These are phyloP conservation scores for Casuarina equisetifolia DNA, from an alignment of 306 rosid species.

Conservation along the genomic window DNA sequence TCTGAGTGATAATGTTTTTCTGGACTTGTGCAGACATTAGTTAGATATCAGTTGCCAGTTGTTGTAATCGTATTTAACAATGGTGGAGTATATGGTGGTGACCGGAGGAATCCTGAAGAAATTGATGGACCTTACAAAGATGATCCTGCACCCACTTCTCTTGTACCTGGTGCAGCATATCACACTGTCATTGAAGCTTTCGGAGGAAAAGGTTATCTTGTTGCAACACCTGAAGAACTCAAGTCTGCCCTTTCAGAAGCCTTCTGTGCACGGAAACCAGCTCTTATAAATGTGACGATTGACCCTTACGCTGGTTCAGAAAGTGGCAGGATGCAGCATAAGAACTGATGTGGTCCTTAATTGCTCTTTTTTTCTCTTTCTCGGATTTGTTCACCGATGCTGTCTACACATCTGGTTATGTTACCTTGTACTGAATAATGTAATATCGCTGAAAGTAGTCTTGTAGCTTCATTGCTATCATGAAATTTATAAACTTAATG, in stretches of 20 bases:
- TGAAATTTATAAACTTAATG: background rate
- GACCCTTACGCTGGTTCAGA: constrained; percentile 98
- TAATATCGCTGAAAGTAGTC: background rate
- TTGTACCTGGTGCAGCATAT: constrained; percentile 75
- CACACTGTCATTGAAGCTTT: constrained; percentile 89
- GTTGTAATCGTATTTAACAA: constrained; percentile 94
- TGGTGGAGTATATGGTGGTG: constrained; percentile 79
- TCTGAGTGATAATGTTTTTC: background rate
- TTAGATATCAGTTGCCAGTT: constrained; percentile 87
- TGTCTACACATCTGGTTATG: background rate
- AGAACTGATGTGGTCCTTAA: constrained; percentile 53
- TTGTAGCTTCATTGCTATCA: background rate
- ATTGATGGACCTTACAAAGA: constrained; percentile 75
- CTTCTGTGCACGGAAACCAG: constrained; percentile 76
- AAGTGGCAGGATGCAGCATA: constrained; percentile 92
- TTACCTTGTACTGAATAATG: background rate
- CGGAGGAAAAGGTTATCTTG: constrained; percentile 92
- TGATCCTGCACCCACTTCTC: constrained; percentile 95
- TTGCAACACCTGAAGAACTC: constrained; percentile 74
- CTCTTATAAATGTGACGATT: constrained; percentile 65
- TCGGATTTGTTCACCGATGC: background rate
- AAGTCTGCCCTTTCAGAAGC: constrained; percentile 76
- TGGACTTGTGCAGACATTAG: constrained; percentile 69
- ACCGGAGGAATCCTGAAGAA: constrained; percentile 68
- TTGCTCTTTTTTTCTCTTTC: background rate